Evolutionary conservation across 768 basidiomycete genomes (phyloP).

Genomic region (Phlebiopsis flavidoalba): DNA sequence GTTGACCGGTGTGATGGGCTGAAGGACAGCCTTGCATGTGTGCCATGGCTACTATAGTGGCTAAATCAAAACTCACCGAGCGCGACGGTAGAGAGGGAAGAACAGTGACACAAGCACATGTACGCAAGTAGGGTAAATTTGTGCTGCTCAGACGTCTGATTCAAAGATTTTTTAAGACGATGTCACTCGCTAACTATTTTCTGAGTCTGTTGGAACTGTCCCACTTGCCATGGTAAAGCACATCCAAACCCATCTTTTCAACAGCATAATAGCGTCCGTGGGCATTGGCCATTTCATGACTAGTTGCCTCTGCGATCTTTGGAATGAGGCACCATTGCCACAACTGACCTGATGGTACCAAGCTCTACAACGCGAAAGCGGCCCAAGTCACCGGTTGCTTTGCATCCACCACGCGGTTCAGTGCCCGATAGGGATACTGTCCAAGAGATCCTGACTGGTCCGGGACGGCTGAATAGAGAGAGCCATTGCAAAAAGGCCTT

Average conservation of each 20-base stretch:
- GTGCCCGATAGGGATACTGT: constrained; percentile 6
- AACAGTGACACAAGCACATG: no score
- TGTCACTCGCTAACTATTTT: no score
- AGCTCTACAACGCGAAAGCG: constrained; percentile 6
- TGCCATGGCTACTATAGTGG: no score
- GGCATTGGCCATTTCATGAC: not conserved
- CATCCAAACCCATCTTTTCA: not conserved
- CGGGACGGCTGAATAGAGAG: constrained; percentile 7
- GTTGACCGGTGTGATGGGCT: no score
- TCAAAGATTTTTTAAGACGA: no score
- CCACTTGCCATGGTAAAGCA: not conserved
- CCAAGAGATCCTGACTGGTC: constrained; percentile 6
- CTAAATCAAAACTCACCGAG: no score
- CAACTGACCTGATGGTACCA: constrained; percentile 2
- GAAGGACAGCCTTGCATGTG: no score
- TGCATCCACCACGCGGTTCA: constrained; percentile 7
- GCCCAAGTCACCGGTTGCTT: constrained; percentile 1
- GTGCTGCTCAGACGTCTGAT: no score
- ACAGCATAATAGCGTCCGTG: not conserved
- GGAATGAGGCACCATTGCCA: constrained; percentile 8
- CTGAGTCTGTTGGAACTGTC: no score
- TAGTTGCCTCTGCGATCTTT: not conserved
- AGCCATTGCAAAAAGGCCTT: constrained; percentile 11
- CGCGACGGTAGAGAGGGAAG: no score
- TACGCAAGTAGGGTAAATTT: no score